A percentile compares a stretch with the other conserved stretches of the same genome.
phyloP scores from a whole-genome alignment of 805 yeast species.

The Schizosaccharomyces cryophilus region DNA sequence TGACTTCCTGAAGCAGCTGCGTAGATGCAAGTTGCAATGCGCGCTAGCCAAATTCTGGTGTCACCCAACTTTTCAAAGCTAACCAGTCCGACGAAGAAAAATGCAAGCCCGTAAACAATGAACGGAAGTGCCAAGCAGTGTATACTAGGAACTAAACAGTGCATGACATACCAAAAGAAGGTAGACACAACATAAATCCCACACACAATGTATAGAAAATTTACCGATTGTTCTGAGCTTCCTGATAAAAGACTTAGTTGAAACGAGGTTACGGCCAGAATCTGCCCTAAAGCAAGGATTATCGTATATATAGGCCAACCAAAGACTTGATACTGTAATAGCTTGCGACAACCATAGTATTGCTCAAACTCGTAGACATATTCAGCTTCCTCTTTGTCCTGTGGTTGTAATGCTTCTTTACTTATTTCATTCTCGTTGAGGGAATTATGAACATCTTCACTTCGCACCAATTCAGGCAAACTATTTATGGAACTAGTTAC shows the following conservation, averaged over 20 bases:
- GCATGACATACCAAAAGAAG: neutral
- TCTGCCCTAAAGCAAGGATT: slow-evolving; percentile 1
- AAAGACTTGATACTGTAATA: neutral
- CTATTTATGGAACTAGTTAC: neutral
- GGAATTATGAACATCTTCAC: too few relatives aligned
- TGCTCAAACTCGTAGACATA: neutral
- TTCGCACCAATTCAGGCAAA: too few relatives aligned
- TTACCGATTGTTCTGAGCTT: neutral
- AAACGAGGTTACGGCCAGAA: slow-evolving; percentile 1
- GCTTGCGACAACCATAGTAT: neutral
- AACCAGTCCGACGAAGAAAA: neutral
- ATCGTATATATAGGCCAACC: slow-evolving; percentile 3
- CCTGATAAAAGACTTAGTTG: slow-evolving; percentile 1
- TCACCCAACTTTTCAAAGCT: neutral
- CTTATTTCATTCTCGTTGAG: too few relatives aligned
- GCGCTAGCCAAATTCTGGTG: neutral
- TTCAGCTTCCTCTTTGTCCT: neutral
- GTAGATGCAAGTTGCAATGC: neutral
- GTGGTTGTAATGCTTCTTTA: too few relatives aligned
- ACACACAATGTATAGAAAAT: neutral
- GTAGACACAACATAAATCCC: neutral
- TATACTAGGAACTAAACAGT: neutral
- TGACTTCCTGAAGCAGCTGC: neutral
- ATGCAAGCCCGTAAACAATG: neutral
- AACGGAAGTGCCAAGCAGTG: neutral